Base-by-base conservation (phyloP, 495 filamentous ascomycete species). In the Trichoderma virens region DNA sequence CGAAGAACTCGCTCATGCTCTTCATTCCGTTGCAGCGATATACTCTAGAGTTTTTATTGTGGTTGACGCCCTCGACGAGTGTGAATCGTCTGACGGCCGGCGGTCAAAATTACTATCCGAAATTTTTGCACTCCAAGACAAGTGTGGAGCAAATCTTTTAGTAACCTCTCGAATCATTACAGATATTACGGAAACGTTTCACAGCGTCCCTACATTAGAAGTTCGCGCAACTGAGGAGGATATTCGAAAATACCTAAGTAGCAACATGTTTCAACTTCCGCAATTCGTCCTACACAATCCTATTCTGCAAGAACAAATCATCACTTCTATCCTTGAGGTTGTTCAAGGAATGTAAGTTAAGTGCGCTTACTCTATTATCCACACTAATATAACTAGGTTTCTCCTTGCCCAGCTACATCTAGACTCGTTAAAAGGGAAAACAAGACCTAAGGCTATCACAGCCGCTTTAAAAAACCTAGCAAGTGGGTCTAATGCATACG, bases 11-110 rank as follows among this genome's bases (percentile, higher is more conserved):
- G 9, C 35, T 14, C 2, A 6, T 1, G 39, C 68, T 13, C 62
- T 81, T 1, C 9, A 39, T 11, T 14, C 9, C 16, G 9, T 39
- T 8, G 16, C 16, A 39, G 16, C 35, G 35, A 39, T 14, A 39
- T 1, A 2, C 16, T 14, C 35, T 11, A 39, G 16, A 39, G 16
- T 14, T 2, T 39, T 39, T 14, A 39, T 39, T 39, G 5, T 39
- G 9, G 16, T 39, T 6, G 35, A 39, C 35, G 35, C 35, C 9
- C 35, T 39, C 9, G 35, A 39, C 16, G 35, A 39, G 16, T 2
- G 35, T 6, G 9, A 39, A 39, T n/a, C n/a, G n/a, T n/a, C n/a
- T n/a, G 35, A 39, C 16, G 16, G 35, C 35, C 9, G 16, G 9
- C 1, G 16, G 1, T 39, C n/a, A n/a, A n/a, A n/a, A n/a, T n/a